Evolutionary conservation across 108 stramenopile genomes (phyloP), one percentile per base, ranked within the genome.

Genomic region (Mayamaea pseudoterrestris): DNA sequence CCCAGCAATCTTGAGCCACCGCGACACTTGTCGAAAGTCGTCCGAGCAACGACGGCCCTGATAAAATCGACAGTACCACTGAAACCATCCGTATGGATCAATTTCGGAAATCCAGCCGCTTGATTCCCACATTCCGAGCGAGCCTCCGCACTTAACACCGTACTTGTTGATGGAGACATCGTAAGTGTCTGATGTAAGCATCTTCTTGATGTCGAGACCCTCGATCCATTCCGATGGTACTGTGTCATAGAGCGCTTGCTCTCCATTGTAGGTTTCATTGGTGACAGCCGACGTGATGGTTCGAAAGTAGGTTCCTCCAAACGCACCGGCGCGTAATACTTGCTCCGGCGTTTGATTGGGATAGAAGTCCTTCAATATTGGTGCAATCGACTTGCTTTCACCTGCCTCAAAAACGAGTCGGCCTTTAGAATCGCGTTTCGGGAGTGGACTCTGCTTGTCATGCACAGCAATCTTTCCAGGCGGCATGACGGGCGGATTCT

Each of bases 31-130:
- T 27, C 97, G 63, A 3, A 53, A 62, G 58, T 95, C 90, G 47
- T 95, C 90, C 16, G 61, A 53, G 37, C 74, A 86, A 25, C 95
- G 61, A 13, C 95, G 53, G 26, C 96, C 96, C 35, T 74, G 71
- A 42, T 91, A 95, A 23, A 96, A 98, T 16, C 95, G 83, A 67
- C 94, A 96, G 58, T 98, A 98, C 97, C 97, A 98, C 55, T 94
- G 86, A 60, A 98, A 98, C 94, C 94, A 96, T 23, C 97, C 97
- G 64, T 94, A 98, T 1, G 97, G 97, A 65, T 96, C 94, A 3
- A 31, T 32, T 22, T 76, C 70, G n/a, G 58, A 43, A 41, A 93
- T 94, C 93, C 93, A 96, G 14, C 95, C 93, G 21, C 56, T 63
- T 8, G 44, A 43, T 53, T 95, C 94, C 94, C 94, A 95, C 90